phyloP scores from a whole-genome alignment of 129 eudicot species.

The Flaveria robusta region DNA sequence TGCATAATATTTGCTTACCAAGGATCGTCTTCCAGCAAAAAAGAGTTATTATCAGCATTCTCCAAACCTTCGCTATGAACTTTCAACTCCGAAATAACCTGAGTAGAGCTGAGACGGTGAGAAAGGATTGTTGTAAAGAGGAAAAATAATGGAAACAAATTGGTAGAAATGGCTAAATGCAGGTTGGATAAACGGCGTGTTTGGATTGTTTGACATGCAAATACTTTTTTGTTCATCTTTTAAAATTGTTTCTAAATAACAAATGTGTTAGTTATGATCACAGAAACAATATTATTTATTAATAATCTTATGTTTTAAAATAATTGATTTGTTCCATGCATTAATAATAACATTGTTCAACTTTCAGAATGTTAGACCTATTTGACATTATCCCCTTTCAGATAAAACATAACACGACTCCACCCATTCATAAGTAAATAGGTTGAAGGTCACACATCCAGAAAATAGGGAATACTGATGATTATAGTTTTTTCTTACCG shows the following conservation, averaged over 20 bases:
- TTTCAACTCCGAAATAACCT: slow-evolving; percentile 57
- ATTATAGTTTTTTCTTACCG: slow-evolving; percentile 42
- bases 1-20: slow-evolving; percentile 35
- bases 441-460: background rate
- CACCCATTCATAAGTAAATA: background rate
- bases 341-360: background rate
- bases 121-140: slow-evolving; percentile 15
- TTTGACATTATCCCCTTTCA: background rate
- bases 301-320: background rate
- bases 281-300: background rate
- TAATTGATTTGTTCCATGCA: background rate
- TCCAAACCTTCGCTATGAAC: slow-evolving; percentile 34
- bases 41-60: slow-evolving; percentile 47
- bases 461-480: background rate
- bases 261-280: background rate
- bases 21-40: slow-evolving; percentile 63
- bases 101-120: slow-evolving; percentile 26
- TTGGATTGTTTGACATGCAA: too few relatives aligned
- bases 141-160: slow-evolving; percentile 5
- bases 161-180: too few relatives aligned
- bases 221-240: background rate
- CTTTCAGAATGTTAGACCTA: background rate
- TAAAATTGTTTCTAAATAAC: background rate
- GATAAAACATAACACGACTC: background rate
- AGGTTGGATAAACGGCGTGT: too few relatives aligned